Evolutionary conservation across 2,329 filamentous ascomycete genomes (phyloP).

Genomic region (Ceratocystis alfenasii): DNA sequence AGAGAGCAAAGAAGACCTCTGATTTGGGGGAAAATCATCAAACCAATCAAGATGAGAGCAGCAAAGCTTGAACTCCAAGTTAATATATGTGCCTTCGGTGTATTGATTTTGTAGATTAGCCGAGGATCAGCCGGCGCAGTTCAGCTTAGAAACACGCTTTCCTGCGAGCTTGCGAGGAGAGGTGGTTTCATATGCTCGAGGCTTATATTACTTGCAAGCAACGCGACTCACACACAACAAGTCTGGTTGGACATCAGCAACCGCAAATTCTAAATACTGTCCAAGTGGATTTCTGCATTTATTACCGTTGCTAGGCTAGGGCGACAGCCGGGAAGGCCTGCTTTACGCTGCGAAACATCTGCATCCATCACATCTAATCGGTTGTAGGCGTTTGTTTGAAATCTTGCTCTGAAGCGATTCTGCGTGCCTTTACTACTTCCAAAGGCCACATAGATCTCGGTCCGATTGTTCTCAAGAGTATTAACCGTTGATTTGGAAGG

Average conservation of each 20-base stretch:
- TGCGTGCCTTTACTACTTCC: neutral
- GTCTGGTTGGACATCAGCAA: neutral
- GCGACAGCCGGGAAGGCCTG: neutral
- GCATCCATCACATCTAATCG: neutral
- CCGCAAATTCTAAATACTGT: neutral
- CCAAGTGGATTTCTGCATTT: slow-evolving; percentile 6
- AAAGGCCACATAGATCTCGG: neutral
- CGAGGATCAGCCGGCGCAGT: slow-evolving; percentile 20
- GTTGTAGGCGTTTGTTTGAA: neutral
- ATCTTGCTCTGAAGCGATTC: neutral
- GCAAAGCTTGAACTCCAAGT: neutral
- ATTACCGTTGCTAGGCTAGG: neutral
- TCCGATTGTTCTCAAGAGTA: too few species aligned
- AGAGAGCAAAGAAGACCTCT: neutral
- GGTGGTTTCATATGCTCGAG: neutral
- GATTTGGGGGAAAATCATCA: neutral
- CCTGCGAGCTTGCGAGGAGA: neutral
- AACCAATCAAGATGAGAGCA: neutral
- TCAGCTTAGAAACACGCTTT: slow-evolving; percentile 11
- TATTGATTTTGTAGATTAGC: neutral
- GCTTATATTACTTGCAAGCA: neutral
- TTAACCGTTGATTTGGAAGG: too few species aligned
- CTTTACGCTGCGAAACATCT: neutral
- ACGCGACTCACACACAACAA: slow-evolving; percentile 8
- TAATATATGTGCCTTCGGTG: neutral